phyloP scores from a whole-genome alignment of 1,284 basidiomycete genomes.

The Pulveroboletus sp. region DNA sequence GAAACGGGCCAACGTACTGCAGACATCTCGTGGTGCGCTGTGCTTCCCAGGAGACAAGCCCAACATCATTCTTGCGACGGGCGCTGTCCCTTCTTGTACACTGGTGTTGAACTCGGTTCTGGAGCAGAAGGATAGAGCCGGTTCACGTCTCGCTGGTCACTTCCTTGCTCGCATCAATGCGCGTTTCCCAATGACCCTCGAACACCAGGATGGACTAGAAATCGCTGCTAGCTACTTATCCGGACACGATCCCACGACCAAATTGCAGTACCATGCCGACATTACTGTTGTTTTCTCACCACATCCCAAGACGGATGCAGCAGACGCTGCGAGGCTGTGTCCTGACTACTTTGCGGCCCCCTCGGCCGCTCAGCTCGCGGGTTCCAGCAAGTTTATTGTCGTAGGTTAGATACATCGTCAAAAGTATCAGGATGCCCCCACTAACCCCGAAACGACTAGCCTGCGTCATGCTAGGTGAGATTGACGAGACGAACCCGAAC shows the following conservation, averaged over 20 bases:
- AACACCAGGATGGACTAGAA: not conserved
- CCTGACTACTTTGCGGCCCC: constrained; percentile 10
- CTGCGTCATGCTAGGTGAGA: constrained; percentile 10
- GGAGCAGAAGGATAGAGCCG: constrained; percentile 5
- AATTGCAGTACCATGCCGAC: constrained; percentile 12
- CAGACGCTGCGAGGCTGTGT: constrained; percentile 7
- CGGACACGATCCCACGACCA: constrained; percentile 1
- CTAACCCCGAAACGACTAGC: not conserved
- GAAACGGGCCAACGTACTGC: constrained; percentile 5
- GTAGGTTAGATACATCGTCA: not conserved
- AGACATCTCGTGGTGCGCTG: constrained; percentile 15
- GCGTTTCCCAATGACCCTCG: constrained; percentile 2
- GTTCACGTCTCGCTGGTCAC: constrained; percentile 9
- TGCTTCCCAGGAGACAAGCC: constrained; percentile 18
- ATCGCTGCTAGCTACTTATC: constrained; percentile 7
- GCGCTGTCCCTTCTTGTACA: constrained; percentile 27
- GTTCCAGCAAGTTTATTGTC: constrained; percentile 2
- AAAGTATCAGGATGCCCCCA: too few species aligned
- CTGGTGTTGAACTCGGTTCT: constrained; percentile 21
- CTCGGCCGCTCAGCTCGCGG: not conserved
- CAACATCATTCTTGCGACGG: constrained; percentile 31
- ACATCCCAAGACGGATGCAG: not conserved
- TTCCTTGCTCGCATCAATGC: constrained; percentile 6
- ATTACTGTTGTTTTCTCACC: constrained; percentile 1
- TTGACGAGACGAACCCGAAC: constrained; percentile 9